A percentile compares a stretch with the other conserved stretches of the same genome.
These are phyloP conservation scores for Cladosporium cucumerinum DNA, from an alignment of 2,329 filamentous ascomycete species.

Conservation along the genomic window DNA sequence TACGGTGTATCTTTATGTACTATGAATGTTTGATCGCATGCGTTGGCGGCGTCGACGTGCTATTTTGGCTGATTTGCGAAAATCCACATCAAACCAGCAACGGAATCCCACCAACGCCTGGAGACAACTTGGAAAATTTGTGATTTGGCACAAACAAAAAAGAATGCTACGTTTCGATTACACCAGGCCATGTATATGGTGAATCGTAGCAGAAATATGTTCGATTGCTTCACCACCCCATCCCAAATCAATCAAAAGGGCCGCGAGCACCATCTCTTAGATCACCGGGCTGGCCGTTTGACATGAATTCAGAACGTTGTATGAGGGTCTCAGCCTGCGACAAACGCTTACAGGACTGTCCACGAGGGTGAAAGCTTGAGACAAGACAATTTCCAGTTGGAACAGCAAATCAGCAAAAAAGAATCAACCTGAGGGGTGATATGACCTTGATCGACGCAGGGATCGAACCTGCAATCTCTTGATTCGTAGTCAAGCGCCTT, in stretches of 20 bases:
- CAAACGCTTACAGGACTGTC: not conserved
- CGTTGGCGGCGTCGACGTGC: not conserved
- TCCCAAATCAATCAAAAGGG: not conserved
- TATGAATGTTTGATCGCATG: not conserved
- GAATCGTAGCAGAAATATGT: not conserved
- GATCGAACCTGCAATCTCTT: constrained; percentile 21
- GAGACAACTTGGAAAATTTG: not conserved
- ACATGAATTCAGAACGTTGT: not conserved
- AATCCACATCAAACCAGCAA: not conserved
- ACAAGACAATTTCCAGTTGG: not conserved
- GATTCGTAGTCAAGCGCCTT: constrained; percentile 55
- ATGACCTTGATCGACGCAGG: constrained; percentile 13
- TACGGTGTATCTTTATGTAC: not conserved
- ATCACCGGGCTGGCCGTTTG: not conserved
- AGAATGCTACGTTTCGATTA: not conserved
- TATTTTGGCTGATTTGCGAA: not conserved
- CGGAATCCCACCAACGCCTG: not conserved
- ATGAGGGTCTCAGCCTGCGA: not conserved
- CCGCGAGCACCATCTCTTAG: not conserved
- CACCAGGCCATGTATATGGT: not conserved
- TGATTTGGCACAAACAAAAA: not conserved
- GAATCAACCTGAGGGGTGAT: not conserved
- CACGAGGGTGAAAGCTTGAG: not conserved
- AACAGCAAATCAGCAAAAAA: not conserved
- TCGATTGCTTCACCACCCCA: too few relatives aligned